These are phyloP conservation scores for Monascus purpureus DNA, from an alignment of 495 filamentous ascomycete species.

Conservation along the genomic window DNA sequence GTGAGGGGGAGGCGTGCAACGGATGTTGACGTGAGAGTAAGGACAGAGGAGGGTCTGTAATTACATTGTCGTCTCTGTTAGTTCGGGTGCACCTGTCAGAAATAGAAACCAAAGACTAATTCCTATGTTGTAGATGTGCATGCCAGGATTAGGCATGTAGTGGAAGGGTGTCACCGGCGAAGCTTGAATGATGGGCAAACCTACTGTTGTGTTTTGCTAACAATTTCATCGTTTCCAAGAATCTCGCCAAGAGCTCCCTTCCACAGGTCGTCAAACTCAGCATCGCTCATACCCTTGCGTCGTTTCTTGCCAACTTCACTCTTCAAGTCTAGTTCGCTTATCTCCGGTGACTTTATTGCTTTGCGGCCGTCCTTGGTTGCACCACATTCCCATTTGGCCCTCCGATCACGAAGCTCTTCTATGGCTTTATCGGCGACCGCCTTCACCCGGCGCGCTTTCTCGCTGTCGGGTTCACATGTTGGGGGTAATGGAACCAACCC, in stretches of 20 bases:
- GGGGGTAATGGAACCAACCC: constrained; percentile 76
- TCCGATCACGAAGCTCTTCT: constrained; percentile 71
- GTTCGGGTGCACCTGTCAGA: constrained; percentile 41
- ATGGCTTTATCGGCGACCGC: constrained; percentile 78
- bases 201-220: constrained; percentile 62
- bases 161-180: too few relatives aligned
- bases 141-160: constrained; percentile 11
- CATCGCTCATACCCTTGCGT: constrained; percentile 63
- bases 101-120: constrained; percentile 31
- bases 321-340: constrained; percentile 67
- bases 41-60: constrained; percentile 49
- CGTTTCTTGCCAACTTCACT: constrained; percentile 55
- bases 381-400: constrained; percentile 84
- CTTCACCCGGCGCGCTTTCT: constrained; percentile 76
- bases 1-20: constrained; percentile 75
- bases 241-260: constrained; percentile 76
- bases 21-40: constrained; percentile 55
- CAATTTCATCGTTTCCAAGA: constrained; percentile 65
- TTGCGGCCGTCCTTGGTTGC: constrained; percentile 51
- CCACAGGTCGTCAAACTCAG: constrained; percentile 91
- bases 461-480: constrained; percentile 89
- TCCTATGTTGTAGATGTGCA: constrained; percentile 7
- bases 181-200: too few relatives aligned
- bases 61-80: constrained; percentile 61
- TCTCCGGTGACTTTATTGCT: constrained; percentile 42